Base-by-base conservation (phyloP, 1,284 basidiomycete species). In the Megacollybia platyphylla region DNA sequence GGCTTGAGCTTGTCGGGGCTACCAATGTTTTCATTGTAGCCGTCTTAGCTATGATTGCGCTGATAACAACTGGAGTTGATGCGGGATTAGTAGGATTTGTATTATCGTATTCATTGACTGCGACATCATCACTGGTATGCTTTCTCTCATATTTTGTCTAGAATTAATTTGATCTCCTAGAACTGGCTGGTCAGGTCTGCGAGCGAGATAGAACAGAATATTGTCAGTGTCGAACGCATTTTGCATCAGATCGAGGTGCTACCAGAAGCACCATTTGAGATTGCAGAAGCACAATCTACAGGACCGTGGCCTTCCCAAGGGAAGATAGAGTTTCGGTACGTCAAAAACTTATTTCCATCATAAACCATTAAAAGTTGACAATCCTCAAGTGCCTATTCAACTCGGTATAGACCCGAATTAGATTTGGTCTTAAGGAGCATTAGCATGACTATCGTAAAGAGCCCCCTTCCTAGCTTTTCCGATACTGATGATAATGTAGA, bases 11-110 rank as follows among this genome's bases (percentile, higher is more conserved):
- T 49, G 76, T 94, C 27, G 92, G 92, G 2, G 75, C 80, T 7
- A 62, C 76, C 49, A 82, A 94, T 54, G 92, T 94, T 52, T 67
- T 92, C 43, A 65, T 79, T 7, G 79, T 85, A 0, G 83, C 85
- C 0, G 50, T 71, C 3, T 62, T 91, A 40, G 77, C 89, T 0
- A 71, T 96, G 42, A 56, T 68, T 15, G 79, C 84, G 0, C 68
- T 93, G 11, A 65, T 79, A 15, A 80, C 76, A 4, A 80, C 73
- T 6, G 75, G 76, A 4, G 79, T 96, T 31, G 87, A 96, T 58
- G 87, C 90, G 1, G 92, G 91, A 0, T 64, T 94, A 20, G 87
- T 96, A 31, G 93, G 93, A n/a, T 69, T 97, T 48, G 83, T 94
- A 41, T 68, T 96, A 53, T 84, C 80, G 1, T 92, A 92, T 60